These are phyloP conservation scores for Calonectria hongkongensis DNA, from an alignment of 2,329 filamentous ascomycete species.

Conservation along the genomic window DNA sequence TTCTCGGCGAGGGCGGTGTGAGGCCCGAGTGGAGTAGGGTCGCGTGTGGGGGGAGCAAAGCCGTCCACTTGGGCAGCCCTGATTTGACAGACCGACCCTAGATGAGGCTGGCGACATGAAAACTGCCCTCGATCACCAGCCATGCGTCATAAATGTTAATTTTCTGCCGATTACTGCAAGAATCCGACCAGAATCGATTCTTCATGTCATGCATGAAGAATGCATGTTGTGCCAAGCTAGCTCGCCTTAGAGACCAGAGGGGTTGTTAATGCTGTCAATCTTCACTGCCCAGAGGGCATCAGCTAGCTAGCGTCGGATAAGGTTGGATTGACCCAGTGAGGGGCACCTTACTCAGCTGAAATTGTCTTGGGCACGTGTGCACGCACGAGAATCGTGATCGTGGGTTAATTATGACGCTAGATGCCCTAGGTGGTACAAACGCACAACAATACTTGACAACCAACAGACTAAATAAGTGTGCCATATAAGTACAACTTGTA, in stretches of 20 bases:
- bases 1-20: constrained; percentile 6
- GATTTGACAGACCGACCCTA: not conserved
- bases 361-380: too few relatives aligned
- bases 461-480: too few relatives aligned
- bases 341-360: too few relatives aligned
- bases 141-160: not conserved
- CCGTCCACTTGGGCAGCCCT: constrained; percentile 15
- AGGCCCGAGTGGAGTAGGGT: not conserved
- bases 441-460: too few relatives aligned
- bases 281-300: not conserved
- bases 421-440: too few relatives aligned
- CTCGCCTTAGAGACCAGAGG: not conserved
- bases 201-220: not conserved
- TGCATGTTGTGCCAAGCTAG: not conserved
- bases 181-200: not conserved
- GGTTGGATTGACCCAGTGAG: too few relatives aligned
- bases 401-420: too few relatives aligned
- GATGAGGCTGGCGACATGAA: not conserved
- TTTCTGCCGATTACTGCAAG: not conserved
- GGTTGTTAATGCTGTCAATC: too few relatives aligned
- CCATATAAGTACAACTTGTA: too few relatives aligned
- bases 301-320: not conserved
- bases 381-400: too few relatives aligned
- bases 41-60: constrained; percentile 6
- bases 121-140: not conserved